Evolutionary conservation across 495 filamentous ascomycete genomes (phyloP).

Genomic region (Cercophora newfieldiana): DNA sequence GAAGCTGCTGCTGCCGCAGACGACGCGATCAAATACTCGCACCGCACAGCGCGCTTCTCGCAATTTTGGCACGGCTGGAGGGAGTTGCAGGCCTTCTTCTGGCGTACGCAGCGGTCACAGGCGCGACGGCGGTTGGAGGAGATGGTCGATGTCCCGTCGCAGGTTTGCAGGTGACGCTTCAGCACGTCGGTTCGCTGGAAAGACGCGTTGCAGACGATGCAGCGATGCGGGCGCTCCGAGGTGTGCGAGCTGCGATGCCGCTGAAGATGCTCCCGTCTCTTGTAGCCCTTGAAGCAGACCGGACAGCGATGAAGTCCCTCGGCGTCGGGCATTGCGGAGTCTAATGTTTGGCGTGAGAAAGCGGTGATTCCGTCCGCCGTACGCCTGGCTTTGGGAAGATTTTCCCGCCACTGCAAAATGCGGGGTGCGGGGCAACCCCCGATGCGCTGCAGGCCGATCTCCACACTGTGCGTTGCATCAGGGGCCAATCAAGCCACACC

Average conservation of each 20-base stretch:
- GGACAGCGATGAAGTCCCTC: conserved; percentile 31
- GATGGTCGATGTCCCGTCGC: conserved; percentile 23
- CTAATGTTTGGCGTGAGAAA: not conserved
- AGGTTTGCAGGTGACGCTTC: conserved; percentile 36
- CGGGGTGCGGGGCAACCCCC: not conserved
- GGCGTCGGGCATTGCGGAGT: conserved; percentile 26
- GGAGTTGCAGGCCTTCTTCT: conserved; percentile 38
- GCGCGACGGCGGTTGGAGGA: conserved; percentile 28
- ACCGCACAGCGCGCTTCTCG: conserved; percentile 25
- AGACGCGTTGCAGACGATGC: conserved; percentile 30
- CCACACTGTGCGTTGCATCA: not conserved
- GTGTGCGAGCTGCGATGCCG: conserved; percentile 33
- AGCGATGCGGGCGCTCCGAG: conserved; percentile 31
- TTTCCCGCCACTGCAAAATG: not conserved
- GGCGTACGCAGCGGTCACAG: conserved; percentile 35
- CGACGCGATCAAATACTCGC: conserved; percentile 22
- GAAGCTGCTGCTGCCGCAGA: not conserved
- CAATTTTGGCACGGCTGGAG: conserved; percentile 34
- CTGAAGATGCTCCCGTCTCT: conserved; percentile 35
- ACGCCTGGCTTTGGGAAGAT: not conserved
- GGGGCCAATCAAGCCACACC: not conserved
- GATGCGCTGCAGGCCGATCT: not conserved
- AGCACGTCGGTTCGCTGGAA: conserved; percentile 37
- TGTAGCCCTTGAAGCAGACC: conserved; percentile 37
- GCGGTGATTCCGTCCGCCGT: not conserved